Conservation (phyloP, 169 alveolate genomes). For the Cryptosporidium parvum region DNA sequence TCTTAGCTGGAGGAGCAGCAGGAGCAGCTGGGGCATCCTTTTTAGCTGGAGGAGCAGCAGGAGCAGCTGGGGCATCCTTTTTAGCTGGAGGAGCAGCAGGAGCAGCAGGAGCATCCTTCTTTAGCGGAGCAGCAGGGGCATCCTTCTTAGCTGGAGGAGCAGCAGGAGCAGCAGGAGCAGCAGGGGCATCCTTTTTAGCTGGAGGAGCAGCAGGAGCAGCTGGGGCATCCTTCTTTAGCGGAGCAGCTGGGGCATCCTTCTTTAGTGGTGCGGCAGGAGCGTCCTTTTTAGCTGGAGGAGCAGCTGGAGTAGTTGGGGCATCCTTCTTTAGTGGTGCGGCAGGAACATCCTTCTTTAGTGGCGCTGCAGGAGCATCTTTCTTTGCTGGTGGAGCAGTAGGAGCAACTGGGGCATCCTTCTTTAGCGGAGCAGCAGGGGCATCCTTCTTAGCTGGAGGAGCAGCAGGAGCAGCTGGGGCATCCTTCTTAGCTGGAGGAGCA, state of each 20-base stretch:
- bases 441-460: background rate
- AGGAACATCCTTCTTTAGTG: background rate
- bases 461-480: background rate
- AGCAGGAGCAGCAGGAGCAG: background rate
- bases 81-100: conserved; percentile 2
- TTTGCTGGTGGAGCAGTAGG: background rate
- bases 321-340: background rate
- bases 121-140: conserved; percentile 5
- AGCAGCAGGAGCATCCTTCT: background rate
- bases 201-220: background rate
- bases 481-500: background rate
- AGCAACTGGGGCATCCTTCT: conserved; percentile 4
- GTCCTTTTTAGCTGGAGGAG: background rate
- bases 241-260: background rate
- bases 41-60: background rate
- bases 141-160: conserved; percentile 1
- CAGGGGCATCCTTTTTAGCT: too few relatives aligned
- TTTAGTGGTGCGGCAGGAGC: conserved; percentile 6
- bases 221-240: background rate
- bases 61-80: conserved; percentile 5
- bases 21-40: background rate
- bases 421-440: conserved; percentile 3
- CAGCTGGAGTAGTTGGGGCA: conserved; percentile 1
- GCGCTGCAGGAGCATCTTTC: conserved; percentile 1
- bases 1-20: background rate